Evolutionary conservation across 2,329 filamentous ascomycete species (phyloP).

Genomic region (Mollisia scopiformis): DNA sequence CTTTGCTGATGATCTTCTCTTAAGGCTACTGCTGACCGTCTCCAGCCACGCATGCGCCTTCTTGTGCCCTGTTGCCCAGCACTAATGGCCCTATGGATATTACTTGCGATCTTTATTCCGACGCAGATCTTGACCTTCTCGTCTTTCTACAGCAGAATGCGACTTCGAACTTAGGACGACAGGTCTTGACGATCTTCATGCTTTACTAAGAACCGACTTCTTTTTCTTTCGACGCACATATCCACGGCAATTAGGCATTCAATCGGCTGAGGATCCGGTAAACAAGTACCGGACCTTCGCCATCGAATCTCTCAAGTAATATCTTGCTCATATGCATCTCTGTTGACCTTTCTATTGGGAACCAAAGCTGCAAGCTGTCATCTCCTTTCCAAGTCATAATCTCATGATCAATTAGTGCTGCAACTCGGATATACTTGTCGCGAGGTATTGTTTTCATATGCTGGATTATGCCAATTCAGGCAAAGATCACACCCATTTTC

Average conservation of each 20-base stretch:
- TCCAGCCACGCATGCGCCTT: neutral
- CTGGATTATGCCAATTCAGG: neutral
- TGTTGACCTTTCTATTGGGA: neutral
- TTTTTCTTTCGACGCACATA: neutral
- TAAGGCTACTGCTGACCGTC: neutral
- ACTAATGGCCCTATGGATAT: neutral
- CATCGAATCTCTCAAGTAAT: neutral
- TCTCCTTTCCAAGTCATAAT: neutral
- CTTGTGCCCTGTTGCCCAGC: neutral
- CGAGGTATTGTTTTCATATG: neutral
- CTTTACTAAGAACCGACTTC: neutral
- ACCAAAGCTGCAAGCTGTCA: neutral
- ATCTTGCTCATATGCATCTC: neutral
- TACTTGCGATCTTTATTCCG: neutral
- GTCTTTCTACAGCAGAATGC: neutral
- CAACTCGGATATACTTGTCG: neutral
- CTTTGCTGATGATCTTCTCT: conserved; percentile 1
- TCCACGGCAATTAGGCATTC: neutral
- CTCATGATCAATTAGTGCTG: neutral
- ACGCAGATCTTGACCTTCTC: neutral
- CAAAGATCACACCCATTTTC: neutral
- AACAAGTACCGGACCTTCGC: neutral
- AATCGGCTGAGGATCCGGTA: neutral
- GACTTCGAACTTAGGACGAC: neutral
- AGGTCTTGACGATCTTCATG: neutral